Evolutionary conservation across 192 early-diverging fungal species (phyloP), one percentile per base, ranked within the genome.

Genomic region (Linnemannia hyalina): DNA sequence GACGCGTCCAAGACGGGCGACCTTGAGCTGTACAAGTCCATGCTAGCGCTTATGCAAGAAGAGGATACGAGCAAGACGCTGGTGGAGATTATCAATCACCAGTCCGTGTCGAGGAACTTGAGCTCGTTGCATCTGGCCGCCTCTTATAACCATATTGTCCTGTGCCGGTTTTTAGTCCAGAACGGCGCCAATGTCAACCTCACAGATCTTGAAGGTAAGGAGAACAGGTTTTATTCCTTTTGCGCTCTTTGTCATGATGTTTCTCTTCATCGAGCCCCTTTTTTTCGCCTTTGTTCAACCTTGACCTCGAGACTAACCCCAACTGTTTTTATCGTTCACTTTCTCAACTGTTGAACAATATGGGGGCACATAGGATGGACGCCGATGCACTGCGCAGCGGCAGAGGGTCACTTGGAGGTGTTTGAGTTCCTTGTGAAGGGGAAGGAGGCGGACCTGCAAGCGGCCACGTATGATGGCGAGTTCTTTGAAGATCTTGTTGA

Each of bases 361-460:
- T 16, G 16, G 15, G n/a, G 3, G 29, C 13, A 13, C 6, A 16
- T 90, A 89, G 93, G 93, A 13, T 95, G 93, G 93, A 93, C 94
- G 5, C 93, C 94, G 3, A 83, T 95, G 76, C 94, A 95, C 72
- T 94, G 93, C 81, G 94, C 94, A 15, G 89, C 90, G 63, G 94
- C 93, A 0, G 94, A 94, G 79, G 93, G 93, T 2, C 92, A 93
- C 68, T 70, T 92, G 38, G 88, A 85, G 1, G 87, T 93, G 26
- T 80, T 95, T 57, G 76, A 74, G 69, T 74, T 91, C 49, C 81
- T 94, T 68, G 88, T 75, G 23, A 60, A 68, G 15, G 36, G 70
- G 6, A 82, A 82, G 18, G 75, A 79, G 26, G 81, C 79, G 13
- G 81, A 83, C 41, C 47, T 88, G 22, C 69, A 83, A 20, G 77